These are phyloP conservation scores for Trichophaea hybrida DNA, from an alignment of 2,329 filamentous ascomycete genomes.

Conservation along the genomic window DNA sequence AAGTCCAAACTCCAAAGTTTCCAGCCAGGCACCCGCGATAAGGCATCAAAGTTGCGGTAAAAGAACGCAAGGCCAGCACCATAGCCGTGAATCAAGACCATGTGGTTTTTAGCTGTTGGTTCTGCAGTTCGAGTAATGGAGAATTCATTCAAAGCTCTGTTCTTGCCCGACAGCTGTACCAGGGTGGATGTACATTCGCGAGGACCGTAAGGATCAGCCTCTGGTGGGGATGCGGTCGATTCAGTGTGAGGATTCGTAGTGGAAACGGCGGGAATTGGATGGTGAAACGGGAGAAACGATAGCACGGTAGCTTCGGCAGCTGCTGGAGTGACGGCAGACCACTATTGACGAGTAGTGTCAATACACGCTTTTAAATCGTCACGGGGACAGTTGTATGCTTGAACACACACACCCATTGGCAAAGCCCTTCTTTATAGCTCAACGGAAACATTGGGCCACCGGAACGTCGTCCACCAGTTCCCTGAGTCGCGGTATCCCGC, in stretches of 20 bases:
- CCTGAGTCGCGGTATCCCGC: conserved; percentile 29
- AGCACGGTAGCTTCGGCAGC: conserved; percentile 80
- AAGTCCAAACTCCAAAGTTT: conserved; percentile 89
- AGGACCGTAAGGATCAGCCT: conserved; percentile 62
- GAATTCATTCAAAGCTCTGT: conserved; percentile 83
- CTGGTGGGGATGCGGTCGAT: conserved; percentile 32
- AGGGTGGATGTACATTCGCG: conserved; percentile 75
- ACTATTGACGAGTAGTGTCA: conserved; percentile 39
- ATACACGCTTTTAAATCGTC: not conserved
- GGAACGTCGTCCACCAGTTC: conserved; percentile 27
- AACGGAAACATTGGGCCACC: conserved; percentile 52
- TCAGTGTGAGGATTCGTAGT: conserved; percentile 53
- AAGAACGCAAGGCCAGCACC: conserved; percentile 93
- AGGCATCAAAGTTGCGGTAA: conserved; percentile 90
- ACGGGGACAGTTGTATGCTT: not conserved
- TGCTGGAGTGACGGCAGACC: conserved; percentile 68
- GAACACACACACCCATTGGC: conserved; percentile 60
- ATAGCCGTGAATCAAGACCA: conserved; percentile 95
- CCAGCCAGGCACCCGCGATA: conserved; percentile 67
- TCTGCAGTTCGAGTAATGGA: conserved; percentile 63
- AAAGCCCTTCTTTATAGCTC: conserved; percentile 79
- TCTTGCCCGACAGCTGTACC: conserved; percentile 69
- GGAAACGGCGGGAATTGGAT: conserved; percentile 34
- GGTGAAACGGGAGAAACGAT: conserved; percentile 58
- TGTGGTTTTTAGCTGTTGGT: conserved; percentile 34